phyloP scores from a whole-genome alignment of 2,329 filamentous ascomycete species.

The Sporothrix inflata region DNA sequence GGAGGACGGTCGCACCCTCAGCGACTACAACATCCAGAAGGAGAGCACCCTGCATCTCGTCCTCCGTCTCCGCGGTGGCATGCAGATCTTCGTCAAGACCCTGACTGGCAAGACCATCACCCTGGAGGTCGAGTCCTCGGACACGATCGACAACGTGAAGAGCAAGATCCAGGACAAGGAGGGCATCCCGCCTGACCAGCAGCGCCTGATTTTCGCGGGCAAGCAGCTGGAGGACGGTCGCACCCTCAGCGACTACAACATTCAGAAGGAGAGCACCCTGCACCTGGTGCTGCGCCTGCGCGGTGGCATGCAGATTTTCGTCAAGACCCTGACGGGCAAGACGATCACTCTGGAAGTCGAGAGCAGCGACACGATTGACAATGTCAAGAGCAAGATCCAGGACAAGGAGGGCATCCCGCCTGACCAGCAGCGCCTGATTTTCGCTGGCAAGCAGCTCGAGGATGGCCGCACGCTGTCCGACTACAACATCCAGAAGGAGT shows the following conservation, averaged over 20 bases:
- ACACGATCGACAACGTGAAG: conserved; percentile 95
- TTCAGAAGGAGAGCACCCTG: conserved; percentile 86
- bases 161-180: conserved; percentile 92
- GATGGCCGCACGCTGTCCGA: conserved; percentile 81
- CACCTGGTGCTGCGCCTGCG: conserved; percentile 80
- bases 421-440: conserved; percentile 72
- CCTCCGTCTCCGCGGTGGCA: conserved; percentile 84
- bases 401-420: conserved; percentile 74
- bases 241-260: conserved; percentile 93
- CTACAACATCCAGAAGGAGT: conserved; percentile 86
- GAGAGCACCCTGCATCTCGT: conserved; percentile 85
- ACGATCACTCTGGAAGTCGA: conserved; percentile 72
- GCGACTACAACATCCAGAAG: conserved; percentile 96
- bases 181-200: conserved; percentile 92
- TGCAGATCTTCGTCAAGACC: conserved; percentile 89
- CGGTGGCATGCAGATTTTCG: conserved; percentile 78
- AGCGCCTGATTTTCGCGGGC: conserved; percentile 89
- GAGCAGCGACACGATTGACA: conserved; percentile 70
- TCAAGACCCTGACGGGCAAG: conserved; percentile 72
- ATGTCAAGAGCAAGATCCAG: conserved; percentile 72
- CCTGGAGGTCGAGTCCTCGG: conserved; percentile 82
- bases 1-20: conserved; percentile 88
- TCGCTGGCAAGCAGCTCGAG: conserved; percentile 72
- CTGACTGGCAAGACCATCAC: conserved; percentile 94
- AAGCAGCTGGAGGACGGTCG: conserved; percentile 94